These are phyloP conservation scores for Ophiostoma populinum DNA, from an alignment of 2,329 filamentous ascomycete genomes.

Conservation along the genomic window DNA sequence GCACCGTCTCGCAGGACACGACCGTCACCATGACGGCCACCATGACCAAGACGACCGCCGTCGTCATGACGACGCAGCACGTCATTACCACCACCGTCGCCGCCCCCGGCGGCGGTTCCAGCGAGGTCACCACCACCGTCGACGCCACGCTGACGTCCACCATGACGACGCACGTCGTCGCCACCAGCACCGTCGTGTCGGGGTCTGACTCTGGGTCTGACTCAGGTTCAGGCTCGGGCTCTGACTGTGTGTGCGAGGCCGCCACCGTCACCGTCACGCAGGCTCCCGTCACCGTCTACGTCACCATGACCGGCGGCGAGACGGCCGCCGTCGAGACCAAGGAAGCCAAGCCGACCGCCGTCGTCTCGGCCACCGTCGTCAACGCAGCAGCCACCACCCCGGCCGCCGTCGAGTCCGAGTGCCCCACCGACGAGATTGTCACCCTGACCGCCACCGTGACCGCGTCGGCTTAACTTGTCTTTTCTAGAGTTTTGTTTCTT, in stretches of 20 bases:
- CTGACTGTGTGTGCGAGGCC: slow-evolving; percentile 2
- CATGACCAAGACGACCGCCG: slow-evolving; percentile 3
- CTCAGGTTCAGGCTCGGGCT: neutral
- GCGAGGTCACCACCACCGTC: slow-evolving; percentile 14
- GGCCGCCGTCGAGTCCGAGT: slow-evolving; percentile 6
- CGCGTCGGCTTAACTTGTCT: neutral
- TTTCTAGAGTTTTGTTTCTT: neutral
- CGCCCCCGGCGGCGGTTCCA: slow-evolving; percentile 2
- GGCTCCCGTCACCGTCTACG: slow-evolving; percentile 7
- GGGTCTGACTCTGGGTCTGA: neutral
- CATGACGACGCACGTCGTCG: slow-evolving; percentile 9
- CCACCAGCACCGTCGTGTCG: neutral
- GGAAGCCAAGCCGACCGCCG: neutral
- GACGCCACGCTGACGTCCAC: slow-evolving; percentile 14
- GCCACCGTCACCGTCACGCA: slow-evolving; percentile 7
- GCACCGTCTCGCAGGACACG: slow-evolving; percentile 14
- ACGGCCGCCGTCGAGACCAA: neutral
- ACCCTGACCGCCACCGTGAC: slow-evolving; percentile 7
- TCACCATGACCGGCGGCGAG: slow-evolving; percentile 1
- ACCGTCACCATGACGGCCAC: slow-evolving; percentile 10
- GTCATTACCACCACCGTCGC: slow-evolving; percentile 11
- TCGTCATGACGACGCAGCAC: slow-evolving; percentile 10
- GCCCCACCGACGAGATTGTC: slow-evolving; percentile 7
- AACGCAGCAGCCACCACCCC: slow-evolving; percentile 1
- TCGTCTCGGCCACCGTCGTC: neutral